Evolutionary conservation across 192 early-diverging fungal species (phyloP), one percentile per base, ranked within the genome.

Genomic region (Backusella psychrophila): DNA sequence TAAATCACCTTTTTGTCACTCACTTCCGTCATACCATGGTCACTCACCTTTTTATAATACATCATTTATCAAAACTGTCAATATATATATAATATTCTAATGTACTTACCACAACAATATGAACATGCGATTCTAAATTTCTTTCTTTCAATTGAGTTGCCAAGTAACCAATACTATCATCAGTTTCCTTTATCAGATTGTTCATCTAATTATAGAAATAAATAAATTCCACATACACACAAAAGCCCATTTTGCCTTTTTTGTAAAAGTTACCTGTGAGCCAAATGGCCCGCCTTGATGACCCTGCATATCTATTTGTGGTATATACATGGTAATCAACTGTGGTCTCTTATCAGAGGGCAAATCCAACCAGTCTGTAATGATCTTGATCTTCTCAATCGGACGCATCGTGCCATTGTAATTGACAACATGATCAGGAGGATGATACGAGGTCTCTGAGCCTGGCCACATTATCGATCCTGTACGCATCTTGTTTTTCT

Each of bases 401-500:
- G 88, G 82, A 7, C 85, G 52, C 23, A 89, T 82, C 12, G 52
- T 76, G 19, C 81, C 41, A 26, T 86, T 72, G 72, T 86, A 95
- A 4, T 88, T 81, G 11, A 90, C 75, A 63, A 89, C 77, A 72
- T 94, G 93, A 31, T 89, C 94, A 7, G 97, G 94, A 12, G 79
- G 74, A 2, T 75, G 71, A 1, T 85, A 82, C 46, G 84, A 74
- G 0, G 93, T 84, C 14, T 88, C 88, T 12, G 90, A 90, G 26
- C 93, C 94, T 5, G 92, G 93, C 96, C 96, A 98, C 94, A 97
- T 96, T 75, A 92, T 87, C 6, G 94, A 90, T 3, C 85, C 96
- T 0, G 94, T 85, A 52, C 77, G 73, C 65, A 90, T 78, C 8
- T 89, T 89, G 70, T 95, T 90, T 53, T 86, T 89, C 14, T 89